phyloP scores from a whole-genome alignment of 768 basidiomycete genomes.

The Suillus cothurnatus region DNA sequence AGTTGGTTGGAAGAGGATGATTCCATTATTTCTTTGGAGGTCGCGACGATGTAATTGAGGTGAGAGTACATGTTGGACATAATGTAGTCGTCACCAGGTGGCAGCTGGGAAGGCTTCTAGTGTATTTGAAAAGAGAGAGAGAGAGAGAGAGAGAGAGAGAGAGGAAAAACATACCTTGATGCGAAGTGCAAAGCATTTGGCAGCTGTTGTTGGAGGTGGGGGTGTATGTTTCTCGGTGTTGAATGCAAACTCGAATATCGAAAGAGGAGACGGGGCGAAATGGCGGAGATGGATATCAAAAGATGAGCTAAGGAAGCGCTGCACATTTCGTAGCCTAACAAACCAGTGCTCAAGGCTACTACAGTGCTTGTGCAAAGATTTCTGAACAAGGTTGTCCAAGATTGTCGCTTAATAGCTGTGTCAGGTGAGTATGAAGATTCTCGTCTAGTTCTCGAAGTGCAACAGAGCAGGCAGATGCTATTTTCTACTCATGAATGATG shows the following conservation, averaged over 20 bases:
- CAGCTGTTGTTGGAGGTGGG: conserved; percentile 80
- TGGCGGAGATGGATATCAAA: conserved; percentile 81
- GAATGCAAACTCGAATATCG: conserved; percentile 88
- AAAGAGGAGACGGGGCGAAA: conserved; percentile 85
- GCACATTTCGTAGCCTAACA: conserved; percentile 16
- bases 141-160: too few relatives aligned
- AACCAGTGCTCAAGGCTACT: conserved; percentile 83
- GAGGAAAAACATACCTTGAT: conserved; percentile 61
- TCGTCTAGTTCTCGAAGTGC: conserved; percentile 69
- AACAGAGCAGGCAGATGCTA: conserved; percentile 79
- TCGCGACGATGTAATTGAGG: conserved; percentile 86
- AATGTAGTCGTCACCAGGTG: conserved; percentile 85
- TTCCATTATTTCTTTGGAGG: conserved; percentile 75
- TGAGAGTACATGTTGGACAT: conserved; percentile 96
- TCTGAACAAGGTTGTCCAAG: conserved; percentile 82
- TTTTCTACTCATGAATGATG: conserved; percentile 57
- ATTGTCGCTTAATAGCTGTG: conserved; percentile 80
- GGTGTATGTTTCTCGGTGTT: conserved; percentile 71
- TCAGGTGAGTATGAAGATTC: conserved; percentile 67
- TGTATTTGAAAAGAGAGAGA: too few relatives aligned
- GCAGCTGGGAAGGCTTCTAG: conserved; percentile 62
- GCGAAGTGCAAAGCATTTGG: conserved; percentile 88
- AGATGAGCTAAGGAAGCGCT: background rate
- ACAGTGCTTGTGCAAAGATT: conserved; percentile 85
- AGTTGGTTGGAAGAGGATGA: conserved; percentile 46